Evolutionary conservation across 2,329 filamentous ascomycete species (phyloP).

Genomic region (Ophiostoma sp.): DNA sequence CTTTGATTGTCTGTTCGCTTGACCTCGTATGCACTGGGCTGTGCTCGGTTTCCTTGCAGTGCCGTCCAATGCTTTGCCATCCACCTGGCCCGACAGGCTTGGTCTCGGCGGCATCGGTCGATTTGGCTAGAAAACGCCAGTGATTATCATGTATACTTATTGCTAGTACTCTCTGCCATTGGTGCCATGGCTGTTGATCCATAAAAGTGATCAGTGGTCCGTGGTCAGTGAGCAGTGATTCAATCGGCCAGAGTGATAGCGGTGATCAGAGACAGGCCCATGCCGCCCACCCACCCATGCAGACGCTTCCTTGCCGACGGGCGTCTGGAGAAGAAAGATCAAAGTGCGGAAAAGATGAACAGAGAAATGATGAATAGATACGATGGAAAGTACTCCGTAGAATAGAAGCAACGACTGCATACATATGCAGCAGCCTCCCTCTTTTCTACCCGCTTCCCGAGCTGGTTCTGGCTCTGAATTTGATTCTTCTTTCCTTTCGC

Average conservation of each 20-base stretch:
- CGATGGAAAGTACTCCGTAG: not conserved
- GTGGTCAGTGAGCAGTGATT: not conserved
- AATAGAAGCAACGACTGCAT: not conserved
- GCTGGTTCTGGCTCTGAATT: not conserved
- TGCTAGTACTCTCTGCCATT: not conserved
- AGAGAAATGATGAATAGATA: not conserved
- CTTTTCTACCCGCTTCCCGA: not conserved
- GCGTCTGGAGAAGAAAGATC: not conserved
- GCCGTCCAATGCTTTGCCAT: conserved; percentile 9
- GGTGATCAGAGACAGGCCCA: not conserved
- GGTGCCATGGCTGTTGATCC: not conserved
- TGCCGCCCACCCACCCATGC: conserved; percentile 22
- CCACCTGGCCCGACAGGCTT: not conserved
- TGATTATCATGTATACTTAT: not conserved
- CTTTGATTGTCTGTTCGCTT: not conserved
- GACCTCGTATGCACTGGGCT: not conserved
- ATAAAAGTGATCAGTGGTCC: conserved; percentile 6
- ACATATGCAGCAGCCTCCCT: not conserved
- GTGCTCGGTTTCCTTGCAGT: not conserved
- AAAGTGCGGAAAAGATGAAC: not conserved
- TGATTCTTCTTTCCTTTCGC: not conserved
- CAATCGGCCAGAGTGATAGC: not conserved
- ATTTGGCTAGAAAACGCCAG: no score
- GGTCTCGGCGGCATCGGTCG: not conserved
- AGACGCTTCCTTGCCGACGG: not conserved